These are phyloP conservation scores for Globisporangium middletonii DNA, from an alignment of 352 stramenopile species.

Conservation along the genomic window DNA sequence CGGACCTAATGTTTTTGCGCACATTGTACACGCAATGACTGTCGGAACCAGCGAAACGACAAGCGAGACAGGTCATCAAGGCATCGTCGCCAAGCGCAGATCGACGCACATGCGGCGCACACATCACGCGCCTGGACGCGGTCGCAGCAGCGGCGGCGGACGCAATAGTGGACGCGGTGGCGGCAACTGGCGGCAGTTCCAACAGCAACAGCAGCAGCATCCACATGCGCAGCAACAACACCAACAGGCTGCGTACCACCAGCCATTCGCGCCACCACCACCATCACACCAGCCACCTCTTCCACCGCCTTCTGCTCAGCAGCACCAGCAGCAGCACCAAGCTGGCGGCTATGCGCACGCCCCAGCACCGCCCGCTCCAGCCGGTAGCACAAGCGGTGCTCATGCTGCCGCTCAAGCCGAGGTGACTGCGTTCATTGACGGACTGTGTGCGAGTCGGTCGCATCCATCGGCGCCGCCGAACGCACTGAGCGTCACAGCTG, in stretches of 20 bases:
- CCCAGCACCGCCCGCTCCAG: background rate
- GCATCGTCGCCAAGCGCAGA: background rate
- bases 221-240: slow-evolving; percentile 22
- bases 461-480: slow-evolving; percentile 41
- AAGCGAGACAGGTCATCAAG: no score
- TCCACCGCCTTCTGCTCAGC: background rate
- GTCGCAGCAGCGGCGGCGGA: slow-evolving; percentile 4
- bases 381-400: background rate
- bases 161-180: background rate
- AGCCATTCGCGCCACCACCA: background rate
- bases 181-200: slow-evolving; percentile 26
- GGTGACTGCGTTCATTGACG: slow-evolving; percentile 54
- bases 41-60: background rate
- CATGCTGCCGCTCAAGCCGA: slow-evolving; percentile 29
- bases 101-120: slow-evolving; percentile 11
- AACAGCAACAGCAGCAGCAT: slow-evolving; percentile 22
- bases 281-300: background rate
- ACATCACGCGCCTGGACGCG: slow-evolving; percentile 3
- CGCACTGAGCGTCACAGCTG: slow-evolving; percentile 38
- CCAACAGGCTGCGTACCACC: slow-evolving; percentile 8
- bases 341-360: slow-evolving; percentile 6
- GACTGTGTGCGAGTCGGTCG: slow-evolving; percentile 44
- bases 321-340: background rate
- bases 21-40: no score
- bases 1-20: no score